A percentile compares a stretch with the other conserved stretches of the same genome.
phyloP scores from a whole-genome alignment of 2,329 filamentous ascomycete genomes.

The Penicillium sclerotigenum region DNA sequence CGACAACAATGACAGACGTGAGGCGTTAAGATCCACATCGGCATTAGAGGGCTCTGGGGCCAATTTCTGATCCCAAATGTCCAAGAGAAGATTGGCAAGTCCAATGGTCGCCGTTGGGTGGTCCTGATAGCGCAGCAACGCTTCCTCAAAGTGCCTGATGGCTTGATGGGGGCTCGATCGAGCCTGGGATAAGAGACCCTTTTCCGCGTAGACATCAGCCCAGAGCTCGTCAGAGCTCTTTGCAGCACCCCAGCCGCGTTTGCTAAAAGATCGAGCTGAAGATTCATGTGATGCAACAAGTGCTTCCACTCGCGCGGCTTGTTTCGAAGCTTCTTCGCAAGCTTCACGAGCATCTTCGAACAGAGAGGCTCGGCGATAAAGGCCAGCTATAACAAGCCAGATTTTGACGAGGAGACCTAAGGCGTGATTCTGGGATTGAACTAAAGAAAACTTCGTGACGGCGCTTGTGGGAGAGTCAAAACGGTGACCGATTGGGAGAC shows the following conservation, averaged over 20 bases:
- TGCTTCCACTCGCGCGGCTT: conserved; percentile 68
- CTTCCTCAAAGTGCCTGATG: conserved; percentile 74
- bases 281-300: conserved; percentile 62
- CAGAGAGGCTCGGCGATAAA: conserved; percentile 80
- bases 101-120: conserved; percentile 78
- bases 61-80: conserved; percentile 66
- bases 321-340: conserved; percentile 73
- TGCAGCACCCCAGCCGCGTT: conserved; percentile 71
- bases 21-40: conserved; percentile 27
- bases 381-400: conserved; percentile 84
- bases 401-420: conserved; percentile 67
- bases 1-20: conserved; percentile 25
- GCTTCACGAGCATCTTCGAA: conserved; percentile 77
- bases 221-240: conserved; percentile 80
- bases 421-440: conserved; percentile 55
- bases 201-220: conserved; percentile 79
- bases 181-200: conserved; percentile 64
- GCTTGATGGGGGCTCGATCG: conserved; percentile 65
- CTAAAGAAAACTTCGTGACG: conserved; percentile 49
- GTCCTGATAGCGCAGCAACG: conserved; percentile 73
- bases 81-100: conserved; percentile 78
- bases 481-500: conserved; percentile 35
- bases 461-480: conserved; percentile 42
- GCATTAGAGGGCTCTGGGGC: conserved; percentile 33
- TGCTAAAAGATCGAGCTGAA: conserved; percentile 59